phyloP scores from a whole-genome alignment of 1,139 yeast genomes.

The Geotrichum carabidarum region DNA sequence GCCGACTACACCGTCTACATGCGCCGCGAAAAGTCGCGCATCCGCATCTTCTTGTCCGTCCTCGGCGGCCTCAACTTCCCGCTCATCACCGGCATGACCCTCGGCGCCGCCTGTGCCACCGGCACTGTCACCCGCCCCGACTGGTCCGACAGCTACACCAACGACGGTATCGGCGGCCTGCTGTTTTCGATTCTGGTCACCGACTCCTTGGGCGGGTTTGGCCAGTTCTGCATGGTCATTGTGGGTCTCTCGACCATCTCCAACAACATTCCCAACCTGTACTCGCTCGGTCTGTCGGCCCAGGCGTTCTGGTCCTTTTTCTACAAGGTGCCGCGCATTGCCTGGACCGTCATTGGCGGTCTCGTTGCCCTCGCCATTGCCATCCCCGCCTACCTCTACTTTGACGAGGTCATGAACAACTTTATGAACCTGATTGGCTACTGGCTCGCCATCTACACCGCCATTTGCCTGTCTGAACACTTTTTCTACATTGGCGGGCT shows the following conservation, averaged over 20 bases:
- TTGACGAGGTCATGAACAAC: constrained; percentile 66
- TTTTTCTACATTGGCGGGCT: constrained; percentile 59
- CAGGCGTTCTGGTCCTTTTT: constrained; percentile 77
- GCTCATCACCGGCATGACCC: constrained; percentile 62
- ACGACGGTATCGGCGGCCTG: constrained; percentile 72
- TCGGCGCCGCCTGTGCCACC: constrained; percentile 85
- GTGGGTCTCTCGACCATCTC: constrained; percentile 80
- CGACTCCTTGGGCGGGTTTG: constrained; percentile 79
- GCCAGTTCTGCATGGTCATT: constrained; percentile 81
- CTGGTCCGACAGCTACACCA: constrained; percentile 51
- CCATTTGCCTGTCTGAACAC: constrained; percentile 71
- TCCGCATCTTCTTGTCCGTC: constrained; percentile 59
- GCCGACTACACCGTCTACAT: constrained; percentile 90
- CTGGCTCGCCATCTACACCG: constrained; percentile 81
- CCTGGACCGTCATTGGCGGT: constrained; percentile 77
- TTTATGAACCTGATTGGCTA: constrained; percentile 89
- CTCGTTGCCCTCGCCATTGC: constrained; percentile 75
- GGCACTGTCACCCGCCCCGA: constrained; percentile 44
- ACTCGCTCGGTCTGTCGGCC: constrained; percentile 78
- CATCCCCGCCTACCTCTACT: constrained; percentile 78
- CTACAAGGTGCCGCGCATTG: constrained; percentile 66
- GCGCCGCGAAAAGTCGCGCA: constrained; percentile 54
- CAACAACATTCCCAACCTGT: constrained; percentile 89
- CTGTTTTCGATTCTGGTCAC: constrained; percentile 70
- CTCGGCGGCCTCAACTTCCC: constrained; percentile 62